phyloP scores from a whole-genome alignment of 768 basidiomycete genomes.

The Harrya chromipes region DNA sequence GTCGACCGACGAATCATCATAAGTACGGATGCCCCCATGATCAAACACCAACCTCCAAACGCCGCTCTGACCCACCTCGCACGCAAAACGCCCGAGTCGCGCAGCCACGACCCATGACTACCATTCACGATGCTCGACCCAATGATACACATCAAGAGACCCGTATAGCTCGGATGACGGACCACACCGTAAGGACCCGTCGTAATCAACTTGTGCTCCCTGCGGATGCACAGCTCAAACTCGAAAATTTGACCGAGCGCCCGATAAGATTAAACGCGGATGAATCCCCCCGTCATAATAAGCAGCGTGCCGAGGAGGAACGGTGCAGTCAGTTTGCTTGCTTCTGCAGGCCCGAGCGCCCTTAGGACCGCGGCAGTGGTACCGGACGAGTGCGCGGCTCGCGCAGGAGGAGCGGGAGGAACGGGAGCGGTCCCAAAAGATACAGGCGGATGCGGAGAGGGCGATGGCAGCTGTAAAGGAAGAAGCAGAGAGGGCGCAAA shows the following conservation, averaged over 20 bases:
- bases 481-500: conserved; percentile 9
- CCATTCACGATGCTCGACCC: neutral
- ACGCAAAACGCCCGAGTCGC: neutral
- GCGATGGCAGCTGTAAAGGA: conserved; percentile 10
- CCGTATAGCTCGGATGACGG: conserved; percentile 30
- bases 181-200: conserved; percentile 25
- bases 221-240: conserved; percentile 15
- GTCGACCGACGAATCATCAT: conserved; percentile 14
- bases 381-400: neutral
- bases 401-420: no score
- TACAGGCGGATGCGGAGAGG: conserved; percentile 17
- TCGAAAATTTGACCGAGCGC: conserved; percentile 23
- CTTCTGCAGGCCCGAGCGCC: conserved; percentile 10
- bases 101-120: conserved; percentile 1
- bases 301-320: conserved; percentile 8
- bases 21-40: neutral
- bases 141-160: neutral
- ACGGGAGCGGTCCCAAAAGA: no score
- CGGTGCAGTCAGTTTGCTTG: conserved; percentile 1
- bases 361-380: neutral
- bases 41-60: neutral
- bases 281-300: neutral
- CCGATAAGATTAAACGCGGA: conserved; percentile 8
- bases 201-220: conserved; percentile 25
- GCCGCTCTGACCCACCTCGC: neutral